Base-by-base conservation (phyloP, 352 stramenopile genomes). In the Phytophthora sp. region DNA sequence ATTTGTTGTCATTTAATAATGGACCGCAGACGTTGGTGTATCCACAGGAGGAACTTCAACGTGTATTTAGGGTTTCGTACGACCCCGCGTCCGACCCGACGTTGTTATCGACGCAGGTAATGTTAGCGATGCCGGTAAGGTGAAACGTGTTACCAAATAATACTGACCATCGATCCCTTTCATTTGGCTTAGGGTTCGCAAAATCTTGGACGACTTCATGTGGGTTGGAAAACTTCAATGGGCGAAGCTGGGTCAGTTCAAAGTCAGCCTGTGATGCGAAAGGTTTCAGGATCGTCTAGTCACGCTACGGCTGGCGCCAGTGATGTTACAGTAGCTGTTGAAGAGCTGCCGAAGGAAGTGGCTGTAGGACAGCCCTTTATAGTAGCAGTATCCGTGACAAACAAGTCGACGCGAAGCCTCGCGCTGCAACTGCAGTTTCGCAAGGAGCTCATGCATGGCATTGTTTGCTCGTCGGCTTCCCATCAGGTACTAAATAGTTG, bases 191-290 rank as follows among this genome's bases (percentile, higher is more conserved):
- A 88, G 77, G 66, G 64, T 7, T 88, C 82, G 1, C 75, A 87
- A 53, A 90, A 91, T 37, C 53, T 92, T 9, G 87, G 87, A 0
- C 76, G 85, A 15, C 72, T 96, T 13, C 82, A 94, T 53, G 84
- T 96, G 3, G 79, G 80, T 13, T 96, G 87, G 87, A 93, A 94
- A 70, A 89, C 78, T 12, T 81, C 79, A 3, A 82, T 93, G 43
- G 87, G 87, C 1, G 87, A 96, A 70, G 81, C 87, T 20, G 87
- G 87, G 0, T 90, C 83, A 0, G 78, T 96, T 15, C 82, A 94
- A 51, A 96, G 85, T 26, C 85, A 94, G 57, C 81, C 82, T 5
- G 79, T 94, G 18, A 76, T 93, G 63, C 62, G 80, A 20, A 94
- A 94, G 57, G 54, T 43, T 23, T 32, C 49, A 34, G 68, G 41